Evolutionary conservation across 2,329 filamentous ascomycete species (phyloP), one percentile per base, ranked within the genome.

Genomic region (Taxawa tesnikishii): DNA sequence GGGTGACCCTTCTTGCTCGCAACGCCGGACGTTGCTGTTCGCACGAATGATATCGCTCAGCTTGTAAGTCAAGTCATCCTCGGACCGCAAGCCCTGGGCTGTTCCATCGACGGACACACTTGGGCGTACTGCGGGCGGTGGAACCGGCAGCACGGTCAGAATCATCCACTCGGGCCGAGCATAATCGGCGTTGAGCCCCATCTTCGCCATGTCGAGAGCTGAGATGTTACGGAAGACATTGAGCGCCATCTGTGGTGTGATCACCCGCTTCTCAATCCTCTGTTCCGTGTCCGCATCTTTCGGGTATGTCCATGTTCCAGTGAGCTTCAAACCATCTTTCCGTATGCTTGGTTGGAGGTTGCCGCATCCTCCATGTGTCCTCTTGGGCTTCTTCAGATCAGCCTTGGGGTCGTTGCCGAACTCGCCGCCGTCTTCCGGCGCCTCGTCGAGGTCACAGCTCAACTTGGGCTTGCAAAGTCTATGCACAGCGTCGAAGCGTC

Each of bases 1-100:
- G 1, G 90, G 85, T 3, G 87, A 87, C 36, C 90, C 90, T 56
- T 94, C 85, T 37, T 83, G 75, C 48, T 93, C 83, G 38, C 85
- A 90, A 45, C 90, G 79, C 45, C 83, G 78, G 35, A 98, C 87
- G 48, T 94, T 94, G 46, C 82, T 80, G 62, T 98, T 99, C 47
- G 90, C 88, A 44, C 90, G 85, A 47, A 99, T 90, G 49, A 99
- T 94, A 59, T 99, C 90, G 49, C 87, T 87, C 18, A 99, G 68
- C 63, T 99, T 99, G 72, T 94, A 98, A 0, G 90, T 99, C 70
- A 99, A 72, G 68, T 99, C 92, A 56, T 99, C 90, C 61, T 99
- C 90, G 53, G 90, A 90, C 41, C 90, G 81, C 67, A 88, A 78
- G 41, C 90, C 90, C 43, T 83, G 83, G 32, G 83, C 82, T 26